Base-by-base conservation (phyloP, 306 rosid species). In the Quercus dentata region DNA sequence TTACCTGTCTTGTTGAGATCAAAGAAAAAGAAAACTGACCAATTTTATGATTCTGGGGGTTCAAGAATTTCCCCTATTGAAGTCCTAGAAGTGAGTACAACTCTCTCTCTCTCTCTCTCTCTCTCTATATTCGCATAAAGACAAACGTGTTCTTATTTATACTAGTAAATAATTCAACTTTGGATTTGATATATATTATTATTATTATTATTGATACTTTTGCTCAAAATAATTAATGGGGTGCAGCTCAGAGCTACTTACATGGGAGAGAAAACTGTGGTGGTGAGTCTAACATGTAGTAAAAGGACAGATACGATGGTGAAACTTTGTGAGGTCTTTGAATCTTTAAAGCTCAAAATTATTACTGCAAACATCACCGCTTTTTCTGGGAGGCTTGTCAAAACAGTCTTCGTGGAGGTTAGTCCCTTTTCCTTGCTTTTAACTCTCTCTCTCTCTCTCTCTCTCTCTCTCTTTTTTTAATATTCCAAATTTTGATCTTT, bases 381-480 rank as follows among this genome's bases (percentile, higher is more conserved):
- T 52, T 81, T 93, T 28, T 83, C 97, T 12, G 99, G 91, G 41
- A 87, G 88, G 82, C 92, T 96, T 75, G 70, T 87, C 80, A 96
- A 91, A 81, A 93, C 99, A 3, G 90, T 90, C 86, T 87, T 96
- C 94, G 80, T 96, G 20, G 94, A 96, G 99, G 98, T 93, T 56
- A 76, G 71, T 81, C 21, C 69, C 23, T 28, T 25, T 56, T 51
- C 25, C 14, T 25, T 2, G 8, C 30, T 23, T 13, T 17, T 31
- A 7, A 14, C n/a, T 74, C 1, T 9, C 5, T 17, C 19, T 33
- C 57, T 7, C 41, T 33, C 38, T 33, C 38, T 35, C 41, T 62
- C 19, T 67, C 3, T 38, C 28, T 17, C n/a, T n/a, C n/a, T n/a
- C n/a, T n/a, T n/a, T n/a, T n/a, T 41, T 7, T 1, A 17, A 25